A percentile compares a stretch with the other conserved stretches of the same genome.
Conservation (phyloP, 163 green algal species). For the Prototheca wickerhamii region DNA sequence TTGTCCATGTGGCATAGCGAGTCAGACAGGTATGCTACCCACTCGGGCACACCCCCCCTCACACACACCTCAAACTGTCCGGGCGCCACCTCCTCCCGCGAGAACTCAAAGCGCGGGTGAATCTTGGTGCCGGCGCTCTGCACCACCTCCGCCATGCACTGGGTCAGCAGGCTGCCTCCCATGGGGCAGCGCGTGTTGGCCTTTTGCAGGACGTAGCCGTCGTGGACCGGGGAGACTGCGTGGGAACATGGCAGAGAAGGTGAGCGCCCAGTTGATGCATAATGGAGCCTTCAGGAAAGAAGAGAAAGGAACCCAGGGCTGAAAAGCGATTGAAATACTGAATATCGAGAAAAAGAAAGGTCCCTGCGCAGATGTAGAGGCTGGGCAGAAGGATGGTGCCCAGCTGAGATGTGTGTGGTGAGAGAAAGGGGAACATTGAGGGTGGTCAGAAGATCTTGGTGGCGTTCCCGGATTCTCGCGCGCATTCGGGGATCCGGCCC, state of each 20-base stretch:
- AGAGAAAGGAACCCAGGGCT: background rate
- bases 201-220: constrained; percentile 86
- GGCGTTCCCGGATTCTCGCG: too few relatives aligned
- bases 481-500: too few relatives aligned
- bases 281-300: too few relatives aligned
- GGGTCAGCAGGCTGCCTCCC: constrained; percentile 60
- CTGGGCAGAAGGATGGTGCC: too few relatives aligned
- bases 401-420: too few relatives aligned
- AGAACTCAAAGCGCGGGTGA: constrained; percentile 73
- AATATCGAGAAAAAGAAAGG: background rate
- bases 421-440: too few relatives aligned
- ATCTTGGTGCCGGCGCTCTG: constrained; percentile 48
- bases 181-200: constrained; percentile 54
- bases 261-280: too few relatives aligned
- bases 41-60: background rate
- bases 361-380: too few relatives aligned
- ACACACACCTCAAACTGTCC: constrained; percentile 42
- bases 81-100: constrained; percentile 41
- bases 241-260: background rate
- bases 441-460: too few relatives aligned
- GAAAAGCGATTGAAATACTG: background rate
- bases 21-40: too few relatives aligned
- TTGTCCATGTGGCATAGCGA: too few relatives aligned
- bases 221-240: constrained; percentile 82
- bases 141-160: constrained; percentile 47